A percentile compares a stretch with the other conserved stretches of the same genome.
phyloP scores from a whole-genome alignment of 2,329 filamentous ascomycete species.

The Dactylellina leptospora region DNA sequence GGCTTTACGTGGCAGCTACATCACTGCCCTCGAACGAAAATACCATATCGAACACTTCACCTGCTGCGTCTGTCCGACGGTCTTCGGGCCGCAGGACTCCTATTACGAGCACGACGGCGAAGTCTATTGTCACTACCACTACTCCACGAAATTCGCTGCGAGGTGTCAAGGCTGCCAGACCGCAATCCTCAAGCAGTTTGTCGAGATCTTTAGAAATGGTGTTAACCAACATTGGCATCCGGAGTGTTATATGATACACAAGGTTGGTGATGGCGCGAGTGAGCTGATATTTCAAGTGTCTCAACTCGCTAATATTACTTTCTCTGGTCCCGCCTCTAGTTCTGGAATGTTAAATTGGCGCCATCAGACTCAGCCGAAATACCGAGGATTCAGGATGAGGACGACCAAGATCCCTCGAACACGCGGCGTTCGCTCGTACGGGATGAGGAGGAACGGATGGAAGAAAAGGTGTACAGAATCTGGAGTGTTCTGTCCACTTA shows the following conservation, averaged over 20 bases:
- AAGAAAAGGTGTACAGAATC: constrained; percentile 96
- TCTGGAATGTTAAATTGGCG: constrained; percentile 94
- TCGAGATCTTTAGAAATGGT: constrained; percentile 97
- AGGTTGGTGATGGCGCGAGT: constrained; percentile 60
- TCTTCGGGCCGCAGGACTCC: constrained; percentile 98
- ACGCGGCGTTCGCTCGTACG: constrained; percentile 79
- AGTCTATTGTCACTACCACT: constrained; percentile 98
- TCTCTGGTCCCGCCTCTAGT: constrained; percentile 60
- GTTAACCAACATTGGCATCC: constrained; percentile 99
- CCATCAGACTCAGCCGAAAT: constrained; percentile 66
- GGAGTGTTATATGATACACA: constrained; percentile 99
- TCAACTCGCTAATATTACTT: constrained; percentile 23
- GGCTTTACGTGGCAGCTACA: constrained; percentile 93
- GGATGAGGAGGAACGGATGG: constrained; percentile 89
- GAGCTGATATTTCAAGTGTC: neutral
- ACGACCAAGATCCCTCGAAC: constrained; percentile 66
- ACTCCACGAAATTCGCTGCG: constrained; percentile 96
- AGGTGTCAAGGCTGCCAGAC: constrained; percentile 96
- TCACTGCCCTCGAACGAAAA: constrained; percentile 95
- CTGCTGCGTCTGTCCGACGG: constrained; percentile 92
- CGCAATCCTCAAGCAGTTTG: constrained; percentile 97
- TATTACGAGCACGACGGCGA: constrained; percentile 98
- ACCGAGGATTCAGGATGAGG: constrained; percentile 59
- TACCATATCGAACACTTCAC: constrained; percentile 99
- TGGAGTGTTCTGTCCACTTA: constrained; percentile 98